phyloP scores from a whole-genome alignment of 176 grass and related monocot species.

The Raddia distichophylla region DNA sequence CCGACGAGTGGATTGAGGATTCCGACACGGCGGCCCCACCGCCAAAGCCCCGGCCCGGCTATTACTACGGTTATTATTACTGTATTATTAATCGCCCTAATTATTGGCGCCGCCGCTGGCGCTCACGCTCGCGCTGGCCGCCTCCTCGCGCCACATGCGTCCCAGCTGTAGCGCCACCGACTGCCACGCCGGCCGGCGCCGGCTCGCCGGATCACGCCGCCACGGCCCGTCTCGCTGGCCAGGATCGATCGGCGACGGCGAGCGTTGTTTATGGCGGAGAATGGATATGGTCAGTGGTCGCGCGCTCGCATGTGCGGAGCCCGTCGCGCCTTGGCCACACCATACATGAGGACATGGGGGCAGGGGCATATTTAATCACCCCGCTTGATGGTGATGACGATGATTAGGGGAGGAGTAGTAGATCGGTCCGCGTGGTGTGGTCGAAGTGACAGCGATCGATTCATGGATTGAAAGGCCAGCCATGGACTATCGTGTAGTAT shows the following conservation, averaged over 20 bases:
- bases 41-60: no score
- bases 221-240: no score
- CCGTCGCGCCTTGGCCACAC: background rate
- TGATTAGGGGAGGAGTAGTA: no score
- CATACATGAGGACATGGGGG: no score
- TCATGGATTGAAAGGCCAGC: background rate
- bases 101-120: background rate
- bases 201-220: background rate
- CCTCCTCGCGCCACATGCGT: constrained; percentile 25
- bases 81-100: background rate
- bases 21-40: no score
- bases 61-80: no score
- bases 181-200: background rate
- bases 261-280: background rate
- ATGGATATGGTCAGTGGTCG: background rate
- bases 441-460: background rate
- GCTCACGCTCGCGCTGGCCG: background rate
- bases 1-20: no score
- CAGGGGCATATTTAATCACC: background rate
- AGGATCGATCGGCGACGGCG: background rate
- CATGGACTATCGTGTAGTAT: background rate
- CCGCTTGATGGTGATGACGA: background rate
- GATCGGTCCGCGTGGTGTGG: background rate
- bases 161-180: constrained; percentile 40
- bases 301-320: background rate